Conservation (phyloP, 331 rosid species). For the Prunus yedoensis region DNA sequence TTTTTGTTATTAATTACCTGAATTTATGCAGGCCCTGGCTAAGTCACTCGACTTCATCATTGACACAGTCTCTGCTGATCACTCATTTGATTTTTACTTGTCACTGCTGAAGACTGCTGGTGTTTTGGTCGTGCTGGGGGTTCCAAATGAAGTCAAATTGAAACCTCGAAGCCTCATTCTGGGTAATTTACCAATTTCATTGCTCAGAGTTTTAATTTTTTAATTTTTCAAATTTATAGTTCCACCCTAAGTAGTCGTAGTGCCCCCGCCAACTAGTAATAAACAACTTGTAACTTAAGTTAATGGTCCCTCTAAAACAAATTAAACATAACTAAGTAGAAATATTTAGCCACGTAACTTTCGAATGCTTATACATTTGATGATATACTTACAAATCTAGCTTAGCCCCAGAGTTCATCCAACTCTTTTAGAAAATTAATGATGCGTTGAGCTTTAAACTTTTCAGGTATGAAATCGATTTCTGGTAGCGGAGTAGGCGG, state of each 20-base stretch:
- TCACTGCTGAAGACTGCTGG: constrained; percentile 57
- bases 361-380: too few species aligned
- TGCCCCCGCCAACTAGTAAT: too few species aligned
- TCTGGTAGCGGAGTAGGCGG: constrained; percentile 68
- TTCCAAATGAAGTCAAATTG: constrained; percentile 67
- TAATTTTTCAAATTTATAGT: too few species aligned
- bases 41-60: constrained; percentile 67
- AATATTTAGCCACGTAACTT: too few species aligned
- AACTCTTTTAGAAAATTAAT: too few species aligned
- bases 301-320: too few species aligned
- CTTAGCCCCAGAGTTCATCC: too few species aligned
- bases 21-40: constrained; percentile 40
- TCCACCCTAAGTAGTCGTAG: too few species aligned
- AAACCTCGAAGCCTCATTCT: constrained; percentile 42
- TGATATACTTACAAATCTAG: too few species aligned
- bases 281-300: too few species aligned
- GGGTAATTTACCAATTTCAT: constrained; percentile 33
- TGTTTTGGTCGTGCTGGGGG: constrained; percentile 56
- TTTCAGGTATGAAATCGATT: constrained; percentile 51
- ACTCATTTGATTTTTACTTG: constrained; percentile 66
- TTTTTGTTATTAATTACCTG: constrained; percentile 9
- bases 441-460: constrained; percentile 11
- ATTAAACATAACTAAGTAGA: too few species aligned
- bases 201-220: constrained; percentile 2
- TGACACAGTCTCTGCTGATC: constrained; percentile 82